Percentiles rank a stretch among this genome's conserved stretches.
phyloP scores from a whole-genome alignment of 345 rosid species.

The Iberis pinnata region DNA sequence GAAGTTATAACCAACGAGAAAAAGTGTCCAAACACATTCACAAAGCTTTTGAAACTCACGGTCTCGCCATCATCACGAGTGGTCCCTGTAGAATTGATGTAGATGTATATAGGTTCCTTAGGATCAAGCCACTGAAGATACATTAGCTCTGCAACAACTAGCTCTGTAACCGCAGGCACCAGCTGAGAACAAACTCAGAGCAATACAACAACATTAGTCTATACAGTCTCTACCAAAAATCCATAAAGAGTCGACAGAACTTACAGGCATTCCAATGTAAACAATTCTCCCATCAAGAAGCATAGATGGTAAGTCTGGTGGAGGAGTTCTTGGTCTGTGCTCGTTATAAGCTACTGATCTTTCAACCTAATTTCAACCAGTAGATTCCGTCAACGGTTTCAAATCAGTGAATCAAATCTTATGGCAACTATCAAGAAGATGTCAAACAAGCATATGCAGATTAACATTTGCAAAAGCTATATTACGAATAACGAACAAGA shows the following conservation, averaged over 20 bases:
- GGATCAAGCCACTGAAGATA: constrained; percentile 78
- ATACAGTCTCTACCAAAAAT: not conserved
- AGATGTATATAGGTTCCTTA: constrained; percentile 61
- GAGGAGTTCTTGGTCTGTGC: constrained; percentile 55
- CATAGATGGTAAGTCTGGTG: constrained; percentile 76
- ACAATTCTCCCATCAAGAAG: constrained; percentile 75
- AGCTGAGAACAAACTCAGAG: constrained; percentile 43
- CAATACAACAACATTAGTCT: not conserved
- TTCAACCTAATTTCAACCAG: constrained; percentile 46
- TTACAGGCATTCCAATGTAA: constrained; percentile 90
- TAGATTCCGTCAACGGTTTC: not conserved
- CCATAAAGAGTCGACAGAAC: constrained; percentile 13
- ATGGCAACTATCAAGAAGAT: not conserved
- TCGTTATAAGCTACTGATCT: constrained; percentile 56
- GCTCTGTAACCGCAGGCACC: constrained; percentile 83
- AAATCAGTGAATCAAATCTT: constrained; percentile 5
- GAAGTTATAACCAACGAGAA: not conserved
- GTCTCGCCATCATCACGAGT: constrained; percentile 86
- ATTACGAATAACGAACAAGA: too few relatives aligned
- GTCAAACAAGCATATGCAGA: too few relatives aligned
- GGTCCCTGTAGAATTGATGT: constrained; percentile 87
- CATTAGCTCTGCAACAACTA: constrained; percentile 67
- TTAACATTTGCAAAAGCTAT: not conserved
- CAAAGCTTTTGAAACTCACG: constrained; percentile 33
- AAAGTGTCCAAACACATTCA: not conserved